Conservation (phyloP, 768 basidiomycete species). For the Cyclocybe cylindracea region DNA sequence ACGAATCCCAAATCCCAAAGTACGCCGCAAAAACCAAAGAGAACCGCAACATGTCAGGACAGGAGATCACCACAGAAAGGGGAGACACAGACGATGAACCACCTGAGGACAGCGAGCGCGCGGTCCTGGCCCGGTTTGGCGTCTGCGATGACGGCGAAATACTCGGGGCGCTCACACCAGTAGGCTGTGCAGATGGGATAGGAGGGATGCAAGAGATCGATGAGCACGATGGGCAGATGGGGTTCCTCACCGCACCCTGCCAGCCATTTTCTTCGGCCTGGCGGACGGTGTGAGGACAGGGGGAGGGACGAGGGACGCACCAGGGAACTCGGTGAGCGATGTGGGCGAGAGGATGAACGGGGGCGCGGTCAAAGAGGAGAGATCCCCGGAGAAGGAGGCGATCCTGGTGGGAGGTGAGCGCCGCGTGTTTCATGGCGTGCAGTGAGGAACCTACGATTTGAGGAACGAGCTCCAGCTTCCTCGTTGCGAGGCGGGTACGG, state of each 20-base stretch:
- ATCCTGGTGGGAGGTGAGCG: conserved; percentile 46
- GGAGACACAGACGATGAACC: conserved; percentile 80
- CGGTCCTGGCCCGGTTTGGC: conserved; percentile 74
- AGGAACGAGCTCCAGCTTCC: conserved; percentile 89
- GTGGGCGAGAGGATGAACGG: conserved; percentile 92
- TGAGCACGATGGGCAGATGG: not conserved
- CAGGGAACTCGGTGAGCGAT: conserved; percentile 90
- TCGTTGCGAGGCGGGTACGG: conserved; percentile 82
- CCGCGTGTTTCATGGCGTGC: not conserved
- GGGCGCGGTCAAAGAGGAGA: conserved; percentile 81
- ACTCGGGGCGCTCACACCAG: conserved; percentile 93
- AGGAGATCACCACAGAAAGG: not conserved
- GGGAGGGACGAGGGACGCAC: conserved; percentile 38
- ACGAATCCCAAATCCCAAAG: conserved; percentile 19
- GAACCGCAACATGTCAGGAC: not conserved
- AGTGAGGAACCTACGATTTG: conserved; percentile 66
- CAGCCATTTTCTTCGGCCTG: too few species aligned
- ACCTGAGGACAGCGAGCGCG: conserved; percentile 79
- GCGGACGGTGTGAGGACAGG: too few species aligned
- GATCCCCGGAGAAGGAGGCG: conserved; percentile 85
- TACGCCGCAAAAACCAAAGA: not conserved
- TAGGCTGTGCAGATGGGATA: conserved; percentile 59
- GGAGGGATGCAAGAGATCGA: not conserved
- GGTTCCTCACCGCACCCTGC: too few species aligned
- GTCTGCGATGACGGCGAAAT: conserved; percentile 86